A percentile compares a stretch with the other conserved stretches of the same genome.
phyloP scores from a whole-genome alignment of 139 green algal genomes.

The Ostreobium quekettii region DNA sequence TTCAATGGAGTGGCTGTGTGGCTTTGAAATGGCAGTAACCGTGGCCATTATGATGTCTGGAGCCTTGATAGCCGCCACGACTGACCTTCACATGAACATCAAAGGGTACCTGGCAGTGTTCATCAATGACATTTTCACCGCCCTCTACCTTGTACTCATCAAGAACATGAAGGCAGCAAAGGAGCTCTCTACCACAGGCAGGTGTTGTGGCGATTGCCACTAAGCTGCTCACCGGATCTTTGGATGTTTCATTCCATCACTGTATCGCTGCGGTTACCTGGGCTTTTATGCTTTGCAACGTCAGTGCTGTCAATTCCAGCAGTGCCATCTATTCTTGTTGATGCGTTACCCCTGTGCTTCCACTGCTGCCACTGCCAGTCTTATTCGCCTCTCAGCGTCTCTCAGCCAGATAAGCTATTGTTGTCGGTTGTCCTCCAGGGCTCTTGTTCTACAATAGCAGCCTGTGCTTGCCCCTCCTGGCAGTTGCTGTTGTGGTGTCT shows the following conservation, averaged over 20 bases:
- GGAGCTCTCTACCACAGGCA: slow-evolving; percentile 20
- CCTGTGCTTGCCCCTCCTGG: slow-evolving; percentile 26
- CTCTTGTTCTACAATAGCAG: slow-evolving; percentile 39
- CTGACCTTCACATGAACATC: slow-evolving; percentile 53
- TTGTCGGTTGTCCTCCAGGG: slow-evolving; percentile 3
- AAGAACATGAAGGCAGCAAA: slow-evolving; percentile 49
- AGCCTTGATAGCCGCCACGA: slow-evolving; percentile 49
- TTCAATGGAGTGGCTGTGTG: too few species aligned
- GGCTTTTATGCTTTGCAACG: too few species aligned
- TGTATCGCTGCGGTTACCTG: too few species aligned
- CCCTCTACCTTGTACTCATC: slow-evolving; percentile 60
- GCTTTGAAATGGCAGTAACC: too few species aligned
- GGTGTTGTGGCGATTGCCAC: neutral
- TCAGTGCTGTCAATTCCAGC: too few species aligned
- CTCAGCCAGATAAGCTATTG: neutral
- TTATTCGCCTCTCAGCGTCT: neutral
- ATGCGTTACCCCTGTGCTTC: too few species aligned
- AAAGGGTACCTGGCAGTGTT: slow-evolving; percentile 52
- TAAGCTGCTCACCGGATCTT: neutral
- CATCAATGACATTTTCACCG: slow-evolving; percentile 55
- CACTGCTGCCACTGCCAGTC: too few species aligned
- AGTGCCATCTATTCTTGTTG: too few species aligned
- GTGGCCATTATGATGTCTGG: slow-evolving; percentile 25
- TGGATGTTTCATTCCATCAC: too few species aligned
- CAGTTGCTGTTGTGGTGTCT: slow-evolving; percentile 19